phyloP scores from a whole-genome alignment of 176 grass and related monocot genomes.

The Microstegium vimineum region DNA sequence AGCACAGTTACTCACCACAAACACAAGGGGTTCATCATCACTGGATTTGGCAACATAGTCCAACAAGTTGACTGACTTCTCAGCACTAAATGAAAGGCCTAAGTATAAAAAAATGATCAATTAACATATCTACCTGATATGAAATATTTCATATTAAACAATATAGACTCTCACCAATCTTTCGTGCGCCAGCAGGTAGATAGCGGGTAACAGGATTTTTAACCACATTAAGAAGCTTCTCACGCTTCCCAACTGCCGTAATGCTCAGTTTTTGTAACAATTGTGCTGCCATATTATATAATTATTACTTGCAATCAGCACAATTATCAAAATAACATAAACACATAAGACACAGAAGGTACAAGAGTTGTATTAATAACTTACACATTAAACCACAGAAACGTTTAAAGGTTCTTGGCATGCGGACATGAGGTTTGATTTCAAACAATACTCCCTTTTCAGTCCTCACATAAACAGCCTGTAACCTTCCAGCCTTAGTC shows the following conservation, averaged over 20 bases:
- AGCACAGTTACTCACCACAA: slow-evolving; percentile 65
- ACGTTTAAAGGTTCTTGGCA: slow-evolving; percentile 82
- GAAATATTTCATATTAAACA: slow-evolving; percentile 1
- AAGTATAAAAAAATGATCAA: slow-evolving; percentile 19
- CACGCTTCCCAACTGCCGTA: slow-evolving; percentile 76
- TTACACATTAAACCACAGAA: slow-evolving; percentile 95
- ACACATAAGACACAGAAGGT: not conserved
- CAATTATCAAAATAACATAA: not conserved
- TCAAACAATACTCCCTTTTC: slow-evolving; percentile 93
- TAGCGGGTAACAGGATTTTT: slow-evolving; percentile 90
- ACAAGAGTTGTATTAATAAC: slow-evolving; percentile 24
- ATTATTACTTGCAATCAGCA: slow-evolving; percentile 12
- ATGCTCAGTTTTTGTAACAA: slow-evolving; percentile 96
- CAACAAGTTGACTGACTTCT: slow-evolving; percentile 80
- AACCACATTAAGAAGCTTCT: slow-evolving; percentile 95
- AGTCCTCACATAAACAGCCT: slow-evolving; percentile 92
- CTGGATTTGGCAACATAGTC: slow-evolving; percentile 80
- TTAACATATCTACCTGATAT: slow-evolving; percentile 8
- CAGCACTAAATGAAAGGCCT: slow-evolving; percentile 90
- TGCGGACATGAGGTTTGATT: slow-evolving; percentile 92
- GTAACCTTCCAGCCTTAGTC: slow-evolving; percentile 85
- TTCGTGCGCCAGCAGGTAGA: slow-evolving; percentile 69
- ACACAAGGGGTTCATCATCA: slow-evolving; percentile 69
- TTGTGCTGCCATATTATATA: slow-evolving; percentile 53
- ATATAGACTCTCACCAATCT: slow-evolving; percentile 57